A percentile compares a stretch with the other conserved stretches of the same genome.
Evolutionary conservation across 1,284 basidiomycete genomes (phyloP).

Genomic region (Apiotrichum montevideense): DNA sequence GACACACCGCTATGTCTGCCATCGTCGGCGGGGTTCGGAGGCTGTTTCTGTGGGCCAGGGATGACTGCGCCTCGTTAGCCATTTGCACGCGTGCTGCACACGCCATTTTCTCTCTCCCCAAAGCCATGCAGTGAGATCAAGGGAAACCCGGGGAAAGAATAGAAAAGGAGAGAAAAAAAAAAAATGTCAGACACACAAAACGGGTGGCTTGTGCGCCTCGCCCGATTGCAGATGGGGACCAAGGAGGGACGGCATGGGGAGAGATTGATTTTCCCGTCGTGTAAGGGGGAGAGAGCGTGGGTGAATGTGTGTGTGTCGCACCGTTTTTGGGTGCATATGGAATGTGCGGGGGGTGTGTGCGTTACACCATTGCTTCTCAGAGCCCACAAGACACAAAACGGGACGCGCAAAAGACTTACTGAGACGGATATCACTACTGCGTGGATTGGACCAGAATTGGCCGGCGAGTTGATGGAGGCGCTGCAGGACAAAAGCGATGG

Average conservation of each 20-base stretch:
- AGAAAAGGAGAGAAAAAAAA: too few relatives aligned
- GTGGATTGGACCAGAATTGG: slow-evolving; percentile 35
- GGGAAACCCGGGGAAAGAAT: not conserved
- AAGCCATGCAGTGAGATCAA: not conserved
- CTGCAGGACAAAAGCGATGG: slow-evolving; percentile 34
- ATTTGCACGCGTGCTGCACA: not conserved
- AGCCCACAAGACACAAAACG: too few relatives aligned
- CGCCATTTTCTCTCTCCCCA: not conserved
- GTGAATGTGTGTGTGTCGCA: not conserved
- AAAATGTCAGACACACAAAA: too few relatives aligned
- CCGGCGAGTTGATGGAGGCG: slow-evolving; percentile 34
- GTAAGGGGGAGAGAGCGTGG: not conserved
- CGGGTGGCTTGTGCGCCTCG: not conserved
- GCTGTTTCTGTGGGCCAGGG: slow-evolving; percentile 1
- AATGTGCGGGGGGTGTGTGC: not conserved
- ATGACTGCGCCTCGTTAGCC: slow-evolving; percentile 1
- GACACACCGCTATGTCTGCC: not conserved
- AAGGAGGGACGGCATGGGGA: too few relatives aligned
- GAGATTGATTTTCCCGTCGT: not conserved
- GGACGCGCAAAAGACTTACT: slow-evolving; percentile 24
- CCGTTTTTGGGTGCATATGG: not conserved
- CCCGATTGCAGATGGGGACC: too few relatives aligned
- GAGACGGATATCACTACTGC: slow-evolving; percentile 37
- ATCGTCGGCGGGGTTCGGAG: not conserved
- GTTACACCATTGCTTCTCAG: too few relatives aligned